Percentiles rank a stretch among this genome's conserved stretches.
Evolutionary conservation across 345 rosid species (phyloP).

Genomic region (Salix exigua): DNA sequence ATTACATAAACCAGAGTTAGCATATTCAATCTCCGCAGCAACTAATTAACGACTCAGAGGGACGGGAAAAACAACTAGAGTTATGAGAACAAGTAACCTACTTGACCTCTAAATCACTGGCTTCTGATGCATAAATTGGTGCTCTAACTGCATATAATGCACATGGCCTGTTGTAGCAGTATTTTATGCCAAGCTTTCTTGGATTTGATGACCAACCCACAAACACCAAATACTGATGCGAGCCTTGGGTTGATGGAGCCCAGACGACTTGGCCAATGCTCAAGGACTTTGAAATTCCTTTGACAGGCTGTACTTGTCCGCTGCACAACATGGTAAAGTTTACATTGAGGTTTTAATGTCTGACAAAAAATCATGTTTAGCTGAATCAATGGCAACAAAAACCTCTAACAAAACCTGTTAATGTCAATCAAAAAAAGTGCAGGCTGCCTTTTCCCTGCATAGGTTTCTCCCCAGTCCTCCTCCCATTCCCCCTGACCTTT

Average conservation of each 20-base stretch:
- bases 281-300: conserved; percentile 65
- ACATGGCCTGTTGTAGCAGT: conserved; percentile 80
- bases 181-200: conserved; percentile 87
- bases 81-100: conserved; percentile 30
- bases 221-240: conserved; percentile 60
- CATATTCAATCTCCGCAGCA: not conserved
- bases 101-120: conserved; percentile 42
- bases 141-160: conserved; percentile 58
- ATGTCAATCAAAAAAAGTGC: conserved; percentile 59
- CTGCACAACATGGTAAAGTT: conserved; percentile 46
- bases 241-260: conserved; percentile 55
- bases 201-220: conserved; percentile 76
- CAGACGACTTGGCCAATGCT: conserved; percentile 94
- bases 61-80: not conserved
- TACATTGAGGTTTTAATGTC: conserved; percentile 6
- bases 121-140: conserved; percentile 33
- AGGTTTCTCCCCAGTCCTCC: conserved; percentile 97
- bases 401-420: conserved; percentile 42
- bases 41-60: not conserved
- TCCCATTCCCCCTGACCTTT: conserved; percentile 96
- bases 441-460: conserved; percentile 81
- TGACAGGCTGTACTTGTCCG: conserved; percentile 61
- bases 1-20: not conserved
- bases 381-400: conserved; percentile 5
- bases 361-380: not conserved